These are phyloP conservation scores for Phoenix dactylifera DNA, from an alignment of 176 grass and related monocot species.

Conservation along the genomic window DNA sequence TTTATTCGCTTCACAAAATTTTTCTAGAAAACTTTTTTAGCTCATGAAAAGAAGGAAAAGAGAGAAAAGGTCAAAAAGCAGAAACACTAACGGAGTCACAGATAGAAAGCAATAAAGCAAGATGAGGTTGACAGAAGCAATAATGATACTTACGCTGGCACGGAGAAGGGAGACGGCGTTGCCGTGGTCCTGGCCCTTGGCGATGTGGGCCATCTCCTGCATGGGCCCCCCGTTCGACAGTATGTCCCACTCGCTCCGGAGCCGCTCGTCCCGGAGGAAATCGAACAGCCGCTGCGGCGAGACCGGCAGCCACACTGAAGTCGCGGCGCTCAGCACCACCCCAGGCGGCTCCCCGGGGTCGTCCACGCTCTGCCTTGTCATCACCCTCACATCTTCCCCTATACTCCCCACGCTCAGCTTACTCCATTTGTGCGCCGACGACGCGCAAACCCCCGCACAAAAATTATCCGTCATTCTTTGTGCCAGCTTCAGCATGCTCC, in stretches of 20 bases:
- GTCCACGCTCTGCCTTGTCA: constrained; percentile 61
- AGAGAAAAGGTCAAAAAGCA: too few relatives aligned
- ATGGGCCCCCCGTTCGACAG: constrained; percentile 77
- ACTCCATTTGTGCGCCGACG: constrained; percentile 74
- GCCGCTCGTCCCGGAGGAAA: constrained; percentile 56
- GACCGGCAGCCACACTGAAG: constrained; percentile 75
- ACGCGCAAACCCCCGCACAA: constrained; percentile 62
- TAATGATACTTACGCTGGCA: constrained; percentile 50
- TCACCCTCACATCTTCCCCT: constrained; percentile 65
- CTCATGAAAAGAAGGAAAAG: too few relatives aligned
- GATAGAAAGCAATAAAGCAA: too few relatives aligned
- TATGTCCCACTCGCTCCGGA: constrained; percentile 86
- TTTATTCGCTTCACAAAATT: too few relatives aligned
- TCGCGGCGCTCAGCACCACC: constrained; percentile 81
- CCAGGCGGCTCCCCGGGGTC: constrained; percentile 78
- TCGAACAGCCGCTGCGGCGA: constrained; percentile 56
- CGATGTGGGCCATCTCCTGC: constrained; percentile 74
- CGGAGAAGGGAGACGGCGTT: constrained; percentile 72
- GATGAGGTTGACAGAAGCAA: too few relatives aligned
- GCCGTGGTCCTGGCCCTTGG: constrained; percentile 71
- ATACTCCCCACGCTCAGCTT: constrained; percentile 49
- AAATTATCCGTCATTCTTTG: constrained; percentile 87
- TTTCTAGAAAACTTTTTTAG: too few relatives aligned
- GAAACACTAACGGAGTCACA: too few relatives aligned
- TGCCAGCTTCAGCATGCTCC: constrained; percentile 84